A percentile compares a stretch with the other conserved stretches of the same genome.
These are phyloP conservation scores for Prinsepia uniflora DNA, from an alignment of 306 rosid species.

Conservation along the genomic window DNA sequence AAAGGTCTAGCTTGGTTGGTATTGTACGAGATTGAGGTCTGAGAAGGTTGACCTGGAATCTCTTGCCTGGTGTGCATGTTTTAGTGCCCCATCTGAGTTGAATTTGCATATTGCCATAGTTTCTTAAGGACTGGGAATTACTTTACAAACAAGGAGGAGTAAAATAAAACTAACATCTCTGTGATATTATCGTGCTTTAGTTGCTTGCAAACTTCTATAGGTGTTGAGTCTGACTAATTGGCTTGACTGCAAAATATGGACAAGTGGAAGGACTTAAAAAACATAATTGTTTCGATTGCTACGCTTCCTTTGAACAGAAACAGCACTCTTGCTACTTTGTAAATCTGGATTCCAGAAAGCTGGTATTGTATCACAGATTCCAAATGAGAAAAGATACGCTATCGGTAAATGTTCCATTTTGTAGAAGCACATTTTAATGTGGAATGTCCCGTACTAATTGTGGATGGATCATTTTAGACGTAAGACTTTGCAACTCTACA, in stretches of 20 bases:
- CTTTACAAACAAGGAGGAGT: neutral
- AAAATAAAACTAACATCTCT: neutral
- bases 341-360: neutral
- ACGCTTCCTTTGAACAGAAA: neutral
- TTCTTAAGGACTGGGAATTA: constrained; percentile 4
- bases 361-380: neutral
- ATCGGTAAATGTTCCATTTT: neutral
- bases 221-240: neutral
- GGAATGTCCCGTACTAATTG: neutral
- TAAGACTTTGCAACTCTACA: neutral
- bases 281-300: neutral
- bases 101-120: constrained; percentile 4
- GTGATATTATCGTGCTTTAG: neutral
- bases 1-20: constrained; percentile 4
- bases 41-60: constrained; percentile 17
- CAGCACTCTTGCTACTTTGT: neutral
- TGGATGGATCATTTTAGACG: neutral
- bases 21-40: constrained; percentile 15
- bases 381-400: neutral
- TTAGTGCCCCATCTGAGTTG: constrained; percentile 14
- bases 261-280: constrained; percentile 1
- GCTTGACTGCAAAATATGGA: neutral
- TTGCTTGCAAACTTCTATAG: neutral
- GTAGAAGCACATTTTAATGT: neutral
- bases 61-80: constrained; percentile 19